Conservation (phyloP, 2,329 filamentous ascomycete genomes). For the Cladophialophora psammophila region DNA sequence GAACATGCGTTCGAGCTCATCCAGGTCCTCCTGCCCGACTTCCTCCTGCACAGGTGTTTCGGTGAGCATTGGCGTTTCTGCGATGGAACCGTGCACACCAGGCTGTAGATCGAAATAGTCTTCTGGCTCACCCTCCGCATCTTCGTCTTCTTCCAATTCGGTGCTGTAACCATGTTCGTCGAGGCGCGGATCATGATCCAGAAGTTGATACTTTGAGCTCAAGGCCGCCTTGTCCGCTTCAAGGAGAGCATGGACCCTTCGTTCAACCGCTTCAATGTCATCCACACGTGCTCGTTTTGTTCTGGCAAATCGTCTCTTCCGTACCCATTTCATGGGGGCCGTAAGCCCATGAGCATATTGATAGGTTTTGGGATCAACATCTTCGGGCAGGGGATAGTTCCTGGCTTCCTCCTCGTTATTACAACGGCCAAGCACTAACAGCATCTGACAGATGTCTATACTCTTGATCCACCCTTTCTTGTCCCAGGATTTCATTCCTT, state of each 20-base stretch:
- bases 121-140: constrained; percentile 44
- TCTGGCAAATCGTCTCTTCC: constrained; percentile 73
- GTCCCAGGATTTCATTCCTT: constrained; percentile 94
- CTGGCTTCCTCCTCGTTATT: constrained; percentile 70
- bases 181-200: constrained; percentile 60
- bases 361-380: constrained; percentile 71
- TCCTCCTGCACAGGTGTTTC: constrained; percentile 44
- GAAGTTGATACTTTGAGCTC: constrained; percentile 69
- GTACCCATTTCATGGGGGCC: constrained; percentile 84
- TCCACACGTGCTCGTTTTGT: constrained; percentile 81
- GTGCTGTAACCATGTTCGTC: constrained; percentile 51
- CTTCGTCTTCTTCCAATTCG: constrained; percentile 55
- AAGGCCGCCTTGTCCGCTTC: constrained; percentile 70
- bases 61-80: constrained; percentile 30
- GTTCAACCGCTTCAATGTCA: constrained; percentile 84
- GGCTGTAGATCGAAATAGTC: constrained; percentile 44
- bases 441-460: constrained; percentile 87
- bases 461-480: constrained; percentile 87
- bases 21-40: constrained; percentile 47
- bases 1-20: constrained; percentile 43
- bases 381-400: constrained; percentile 71
- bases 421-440: constrained; percentile 76
- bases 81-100: constrained; percentile 46
- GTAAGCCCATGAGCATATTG: constrained; percentile 87
- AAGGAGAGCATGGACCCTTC: constrained; percentile 76